These are phyloP conservation scores for Sugiyamaella paludigena DNA, from an alignment of 1,139 yeast genomes.

Conservation along the genomic window DNA sequence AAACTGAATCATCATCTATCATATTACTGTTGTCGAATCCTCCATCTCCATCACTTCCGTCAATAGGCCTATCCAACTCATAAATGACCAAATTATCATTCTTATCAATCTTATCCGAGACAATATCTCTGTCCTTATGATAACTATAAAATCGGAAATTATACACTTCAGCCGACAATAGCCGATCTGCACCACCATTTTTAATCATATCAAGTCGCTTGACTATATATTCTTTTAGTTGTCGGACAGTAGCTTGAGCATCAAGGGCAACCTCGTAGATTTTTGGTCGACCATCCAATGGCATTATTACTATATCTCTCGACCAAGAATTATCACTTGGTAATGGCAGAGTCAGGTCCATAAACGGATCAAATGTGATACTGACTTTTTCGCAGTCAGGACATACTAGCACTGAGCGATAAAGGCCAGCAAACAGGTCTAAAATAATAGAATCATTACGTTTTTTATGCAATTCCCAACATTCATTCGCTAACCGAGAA, in stretches of 20 bases:
- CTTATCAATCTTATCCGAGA: slow-evolving; percentile 64
- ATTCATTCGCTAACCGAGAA: slow-evolving; percentile 59
- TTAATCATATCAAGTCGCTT: slow-evolving; percentile 14
- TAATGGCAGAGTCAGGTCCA: slow-evolving; percentile 83
- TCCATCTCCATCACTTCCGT: slow-evolving; percentile 19
- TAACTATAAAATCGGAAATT: slow-evolving; percentile 66
- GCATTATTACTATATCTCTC: slow-evolving; percentile 61
- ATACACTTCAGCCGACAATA: slow-evolving; percentile 71
- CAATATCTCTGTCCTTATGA: slow-evolving; percentile 61
- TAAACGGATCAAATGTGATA: slow-evolving; percentile 91
- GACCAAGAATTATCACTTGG: slow-evolving; percentile 79
- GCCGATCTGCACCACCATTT: slow-evolving; percentile 31
- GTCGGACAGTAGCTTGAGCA: slow-evolving; percentile 62
- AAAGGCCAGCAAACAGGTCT: slow-evolving; percentile 86
- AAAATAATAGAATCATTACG: slow-evolving; percentile 84
- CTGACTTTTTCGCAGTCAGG: slow-evolving; percentile 81
- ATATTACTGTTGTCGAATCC: slow-evolving; percentile 8
- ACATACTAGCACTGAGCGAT: slow-evolving; percentile 84
- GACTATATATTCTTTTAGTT: slow-evolving; percentile 61
- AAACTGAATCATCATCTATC: slow-evolving; percentile 38
- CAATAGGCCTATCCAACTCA: slow-evolving; percentile 44
- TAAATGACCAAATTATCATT: slow-evolving; percentile 69
- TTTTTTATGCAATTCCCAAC: slow-evolving; percentile 77
- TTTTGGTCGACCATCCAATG: slow-evolving; percentile 50
- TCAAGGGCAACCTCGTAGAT: slow-evolving; percentile 56